Evolutionary conservation across 352 stramenopile species (phyloP).

Genomic region (Globisporangium orthogonon): DNA sequence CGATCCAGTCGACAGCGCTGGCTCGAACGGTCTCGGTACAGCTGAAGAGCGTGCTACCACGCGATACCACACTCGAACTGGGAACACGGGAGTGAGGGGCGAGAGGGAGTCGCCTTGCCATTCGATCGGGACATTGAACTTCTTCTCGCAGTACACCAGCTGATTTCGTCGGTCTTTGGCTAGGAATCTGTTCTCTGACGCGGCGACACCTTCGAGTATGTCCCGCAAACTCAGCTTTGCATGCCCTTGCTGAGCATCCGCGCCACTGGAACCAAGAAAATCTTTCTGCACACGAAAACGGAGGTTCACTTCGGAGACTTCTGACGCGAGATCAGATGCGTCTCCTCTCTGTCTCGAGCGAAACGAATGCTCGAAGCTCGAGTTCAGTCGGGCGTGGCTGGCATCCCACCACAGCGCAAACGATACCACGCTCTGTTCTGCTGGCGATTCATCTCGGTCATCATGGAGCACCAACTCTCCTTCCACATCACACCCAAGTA

Average conservation of each 20-base stretch:
- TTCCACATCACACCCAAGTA: slow-evolving; percentile 40
- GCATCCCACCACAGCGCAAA: slow-evolving; percentile 61
- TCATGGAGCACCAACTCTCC: slow-evolving; percentile 20
- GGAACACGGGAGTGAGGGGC: neutral
- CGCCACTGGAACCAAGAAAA: slow-evolving; percentile 15
- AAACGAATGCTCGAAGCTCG: slow-evolving; percentile 30
- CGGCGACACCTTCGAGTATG: neutral
- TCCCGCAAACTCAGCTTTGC: slow-evolving; percentile 19
- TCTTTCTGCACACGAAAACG: slow-evolving; percentile 19
- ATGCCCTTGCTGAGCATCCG: slow-evolving; percentile 13
- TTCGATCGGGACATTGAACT: slow-evolving; percentile 8
- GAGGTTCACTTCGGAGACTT: slow-evolving; percentile 14
- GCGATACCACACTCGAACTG: slow-evolving; percentile 7
- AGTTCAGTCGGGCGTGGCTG: slow-evolving; percentile 30
- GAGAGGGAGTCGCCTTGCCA: neutral
- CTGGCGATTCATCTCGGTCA: neutral
- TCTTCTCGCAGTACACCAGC: neutral
- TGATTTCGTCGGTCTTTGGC: neutral
- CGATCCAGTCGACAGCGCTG: neutral
- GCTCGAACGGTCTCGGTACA: neutral
- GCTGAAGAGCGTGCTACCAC: neutral
- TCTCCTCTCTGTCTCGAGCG: slow-evolving; percentile 4
- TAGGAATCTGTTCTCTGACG: neutral
- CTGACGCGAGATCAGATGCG: slow-evolving; percentile 5
- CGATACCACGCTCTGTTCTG: slow-evolving; percentile 8